Evolutionary conservation across 23 red algal species (phyloP).

Genomic region (Gracilaria gracilis): DNA sequence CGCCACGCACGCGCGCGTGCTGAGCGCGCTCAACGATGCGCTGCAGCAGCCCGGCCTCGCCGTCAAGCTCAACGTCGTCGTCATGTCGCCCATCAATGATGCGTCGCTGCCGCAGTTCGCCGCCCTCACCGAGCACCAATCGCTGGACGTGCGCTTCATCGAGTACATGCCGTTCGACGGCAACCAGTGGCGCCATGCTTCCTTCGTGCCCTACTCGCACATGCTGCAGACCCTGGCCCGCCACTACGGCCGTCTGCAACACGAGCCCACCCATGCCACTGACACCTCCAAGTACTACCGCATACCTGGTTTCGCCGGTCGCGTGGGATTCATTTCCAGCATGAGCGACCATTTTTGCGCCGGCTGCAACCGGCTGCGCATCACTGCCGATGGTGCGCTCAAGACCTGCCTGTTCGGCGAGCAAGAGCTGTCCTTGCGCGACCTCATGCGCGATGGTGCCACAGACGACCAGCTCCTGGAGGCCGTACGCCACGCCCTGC

Average conservation of each 20-base stretch:
- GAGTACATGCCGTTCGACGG: constrained; percentile 99
- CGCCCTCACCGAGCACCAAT: constrained; percentile 47
- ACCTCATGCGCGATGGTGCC: constrained; percentile 75
- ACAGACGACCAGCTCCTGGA: constrained; percentile 64
- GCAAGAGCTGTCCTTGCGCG: constrained; percentile 78
- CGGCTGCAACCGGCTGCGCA: constrained; percentile 91
- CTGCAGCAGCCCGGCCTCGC: constrained; percentile 40
- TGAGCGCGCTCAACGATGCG: constrained; percentile 61
- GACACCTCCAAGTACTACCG: constrained; percentile 90
- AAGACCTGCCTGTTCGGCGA: constrained; percentile 91
- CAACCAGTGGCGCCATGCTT: constrained; percentile 68
- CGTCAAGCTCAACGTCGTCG: constrained; percentile 93
- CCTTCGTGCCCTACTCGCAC: constrained; percentile 85
- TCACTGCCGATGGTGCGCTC: constrained; percentile 91
- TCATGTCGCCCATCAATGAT: constrained; percentile 88
- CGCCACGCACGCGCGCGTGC: constrained; percentile 57
- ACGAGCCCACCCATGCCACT: constrained; percentile 23
- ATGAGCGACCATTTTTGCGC: constrained; percentile 97
- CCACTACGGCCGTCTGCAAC: constrained; percentile 34
- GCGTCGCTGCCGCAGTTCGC: constrained; percentile 71
- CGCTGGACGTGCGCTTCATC: constrained; percentile 88
- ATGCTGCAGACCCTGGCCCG: constrained; percentile 55
- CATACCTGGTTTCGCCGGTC: constrained; percentile 68
- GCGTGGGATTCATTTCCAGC: constrained; percentile 91
- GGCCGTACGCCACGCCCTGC: constrained; percentile 57